Conservation (phyloP, 345 rosid genomes). For the Salix koriyanagi region DNA sequence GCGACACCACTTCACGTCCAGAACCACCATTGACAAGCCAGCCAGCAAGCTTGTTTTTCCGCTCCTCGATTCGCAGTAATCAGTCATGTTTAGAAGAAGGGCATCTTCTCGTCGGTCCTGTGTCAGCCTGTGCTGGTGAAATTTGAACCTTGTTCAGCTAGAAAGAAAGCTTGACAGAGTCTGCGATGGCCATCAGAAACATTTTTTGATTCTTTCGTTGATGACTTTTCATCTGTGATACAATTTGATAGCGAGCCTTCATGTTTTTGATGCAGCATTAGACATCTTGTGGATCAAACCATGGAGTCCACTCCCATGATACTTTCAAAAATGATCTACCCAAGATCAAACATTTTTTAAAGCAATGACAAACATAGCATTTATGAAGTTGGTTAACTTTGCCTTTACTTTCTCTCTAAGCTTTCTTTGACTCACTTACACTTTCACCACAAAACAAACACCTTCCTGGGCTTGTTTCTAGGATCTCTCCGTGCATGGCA, state of each 20-base stretch:
- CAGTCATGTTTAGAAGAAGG: conserved; percentile 5
- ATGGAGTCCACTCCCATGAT: background rate
- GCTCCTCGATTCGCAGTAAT: conserved; percentile 29
- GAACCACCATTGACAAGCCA: conserved; percentile 14
- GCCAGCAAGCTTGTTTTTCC: conserved; percentile 6
- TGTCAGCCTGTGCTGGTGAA: background rate
- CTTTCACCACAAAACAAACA: too few species aligned
- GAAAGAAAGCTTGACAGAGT: background rate
- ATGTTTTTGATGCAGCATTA: background rate
- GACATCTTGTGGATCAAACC: background rate
- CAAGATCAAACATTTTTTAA: too few species aligned
- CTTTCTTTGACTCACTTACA: too few species aligned
- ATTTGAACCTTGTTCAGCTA: background rate
- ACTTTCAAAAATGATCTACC: too few species aligned
- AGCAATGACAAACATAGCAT: too few species aligned
- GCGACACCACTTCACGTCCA: background rate
- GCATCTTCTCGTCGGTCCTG: conserved; percentile 4
- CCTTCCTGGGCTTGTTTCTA: too few species aligned
- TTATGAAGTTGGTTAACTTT: too few species aligned
- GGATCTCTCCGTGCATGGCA: too few species aligned
- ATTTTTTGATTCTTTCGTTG: conserved; percentile 4
- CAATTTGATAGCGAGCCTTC: conserved; percentile 1
- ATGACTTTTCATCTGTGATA: conserved; percentile 2
- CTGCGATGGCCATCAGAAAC: conserved; percentile 8
- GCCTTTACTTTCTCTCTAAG: too few species aligned